phyloP scores from a whole-genome alignment of 306 rosid genomes.

The Sindora glabra region DNA sequence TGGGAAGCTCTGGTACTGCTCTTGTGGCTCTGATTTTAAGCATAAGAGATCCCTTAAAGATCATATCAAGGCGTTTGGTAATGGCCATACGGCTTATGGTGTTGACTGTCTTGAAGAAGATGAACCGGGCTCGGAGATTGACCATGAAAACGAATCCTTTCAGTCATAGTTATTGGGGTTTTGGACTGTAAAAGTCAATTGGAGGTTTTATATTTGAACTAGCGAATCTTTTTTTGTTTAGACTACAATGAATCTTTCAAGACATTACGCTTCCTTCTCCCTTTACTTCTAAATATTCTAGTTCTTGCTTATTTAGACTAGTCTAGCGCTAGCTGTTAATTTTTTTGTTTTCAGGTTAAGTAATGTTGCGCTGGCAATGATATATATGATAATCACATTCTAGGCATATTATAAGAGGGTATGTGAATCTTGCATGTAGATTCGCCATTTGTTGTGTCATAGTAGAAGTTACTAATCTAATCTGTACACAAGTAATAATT shows the following conservation, averaged over 20 bases:
- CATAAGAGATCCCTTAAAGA: slow-evolving; percentile 90
- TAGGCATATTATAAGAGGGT: too few species aligned
- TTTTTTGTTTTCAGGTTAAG: too few species aligned
- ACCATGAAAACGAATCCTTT: slow-evolving; percentile 40
- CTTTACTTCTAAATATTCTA: too few species aligned
- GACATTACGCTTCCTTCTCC: too few species aligned
- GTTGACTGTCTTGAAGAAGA: slow-evolving; percentile 61
- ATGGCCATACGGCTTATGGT: slow-evolving; percentile 67
- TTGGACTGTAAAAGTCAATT: not conserved
- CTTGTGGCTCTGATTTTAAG: slow-evolving; percentile 91
- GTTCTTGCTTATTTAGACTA: too few species aligned
- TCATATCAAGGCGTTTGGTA: slow-evolving; percentile 84
- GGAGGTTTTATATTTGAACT: slow-evolving; percentile 14
- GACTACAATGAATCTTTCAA: not conserved
- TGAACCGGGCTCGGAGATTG: slow-evolving; percentile 59
- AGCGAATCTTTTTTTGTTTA: slow-evolving; percentile 17
- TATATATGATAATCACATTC: too few species aligned
- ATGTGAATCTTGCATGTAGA: too few species aligned
- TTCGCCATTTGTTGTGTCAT: too few species aligned
- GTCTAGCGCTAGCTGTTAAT: too few species aligned
- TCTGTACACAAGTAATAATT: too few species aligned
- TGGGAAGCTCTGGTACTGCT: slow-evolving; percentile 92
- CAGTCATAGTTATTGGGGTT: slow-evolving; percentile 11
- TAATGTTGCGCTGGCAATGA: too few species aligned
- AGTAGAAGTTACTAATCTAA: too few species aligned